Percentiles rank a stretch among this genome's conserved stretches.
Evolutionary conservation across 2,329 filamentous ascomycete genomes (phyloP).

Genomic region (Cryphonectria japonica): DNA sequence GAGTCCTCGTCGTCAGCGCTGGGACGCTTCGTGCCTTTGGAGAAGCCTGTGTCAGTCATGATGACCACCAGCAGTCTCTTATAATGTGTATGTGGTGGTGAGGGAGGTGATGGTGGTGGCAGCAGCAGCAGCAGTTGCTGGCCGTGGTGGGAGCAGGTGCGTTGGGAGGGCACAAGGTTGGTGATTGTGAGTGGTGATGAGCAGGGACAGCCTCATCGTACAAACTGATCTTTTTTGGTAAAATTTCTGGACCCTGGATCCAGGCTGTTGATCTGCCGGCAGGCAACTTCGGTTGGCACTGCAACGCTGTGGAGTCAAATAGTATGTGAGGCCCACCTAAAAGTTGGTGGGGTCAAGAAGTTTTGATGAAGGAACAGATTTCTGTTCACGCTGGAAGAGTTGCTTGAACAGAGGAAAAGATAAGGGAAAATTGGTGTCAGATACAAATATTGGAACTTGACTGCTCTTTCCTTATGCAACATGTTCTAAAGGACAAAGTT

Average conservation of each 20-base stretch:
- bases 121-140: background rate
- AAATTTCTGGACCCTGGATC: conserved; percentile 20
- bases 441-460: background rate
- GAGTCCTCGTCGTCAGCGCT: conserved; percentile 49
- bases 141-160: too few species aligned
- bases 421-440: background rate
- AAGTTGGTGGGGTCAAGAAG: conserved; percentile 5
- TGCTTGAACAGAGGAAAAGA: background rate
- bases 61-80: conserved; percentile 15
- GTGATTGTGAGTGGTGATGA: background rate
- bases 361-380: background rate
- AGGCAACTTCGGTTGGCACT: conserved; percentile 1
- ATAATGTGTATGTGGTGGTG: background rate
- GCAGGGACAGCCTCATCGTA: background rate
- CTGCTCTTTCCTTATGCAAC: background rate
- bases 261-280: conserved; percentile 3
- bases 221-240: conserved; percentile 10
- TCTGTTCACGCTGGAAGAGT: background rate
- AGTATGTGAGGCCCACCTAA: conserved; percentile 9
- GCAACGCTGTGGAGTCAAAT: background rate
- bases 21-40: conserved; percentile 47
- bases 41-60: conserved; percentile 44
- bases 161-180: background rate
- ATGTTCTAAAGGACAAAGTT: background rate
- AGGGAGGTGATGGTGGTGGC: background rate